Base-by-base conservation (phyloP, 768 basidiomycete species). In the Lentinula sp. region DNA sequence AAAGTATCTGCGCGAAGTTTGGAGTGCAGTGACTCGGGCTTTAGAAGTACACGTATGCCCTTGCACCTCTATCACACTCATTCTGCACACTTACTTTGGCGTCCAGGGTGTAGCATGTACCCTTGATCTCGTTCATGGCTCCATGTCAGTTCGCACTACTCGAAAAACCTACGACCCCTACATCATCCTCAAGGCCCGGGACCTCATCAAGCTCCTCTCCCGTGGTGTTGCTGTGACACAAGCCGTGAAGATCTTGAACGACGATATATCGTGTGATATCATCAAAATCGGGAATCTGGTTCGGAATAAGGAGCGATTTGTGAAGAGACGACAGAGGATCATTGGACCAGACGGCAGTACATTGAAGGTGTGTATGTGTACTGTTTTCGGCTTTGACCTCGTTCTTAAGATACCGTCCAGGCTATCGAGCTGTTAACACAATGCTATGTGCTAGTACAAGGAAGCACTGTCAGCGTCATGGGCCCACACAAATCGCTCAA, bases 271-370 rank as follows among this genome's bases (percentile, higher is more conserved):
- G 2, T 97, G 94, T 72, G 97, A 99, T 72, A 95, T 99, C 64
- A 98, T 99, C 71, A 98, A 98, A 76, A 98, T 98, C 63, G 96
- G 97, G 15, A 95, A 83, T 67, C 71, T 96, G 57, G 91, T 98
- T 16, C 79, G 94, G 66, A 98, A 98, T 73, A 98, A 96, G 72
- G 97, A 98, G 63, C 79, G 96, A 36, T 98, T 96, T 68, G 95
- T 97, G 63, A 98, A 98, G 76, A 77, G 97, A 64, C 78, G 97
- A 64, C 96, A 98, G 74, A 82, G 97, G 62, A 95, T 99, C 58
- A 94, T 99, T 66, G 97, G 97, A 0, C 97, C 97, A 0, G 93
- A 96, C 68, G 97, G 97, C 7, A 95, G 93, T 67, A 99, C 97
- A 2, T 76, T 99, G 64, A 99, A 99, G 85, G 95, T 95, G 66